Evolutionary conservation across 495 filamentous ascomycete species (phyloP).

Genomic region (Aspergillus olivimuriae): DNA sequence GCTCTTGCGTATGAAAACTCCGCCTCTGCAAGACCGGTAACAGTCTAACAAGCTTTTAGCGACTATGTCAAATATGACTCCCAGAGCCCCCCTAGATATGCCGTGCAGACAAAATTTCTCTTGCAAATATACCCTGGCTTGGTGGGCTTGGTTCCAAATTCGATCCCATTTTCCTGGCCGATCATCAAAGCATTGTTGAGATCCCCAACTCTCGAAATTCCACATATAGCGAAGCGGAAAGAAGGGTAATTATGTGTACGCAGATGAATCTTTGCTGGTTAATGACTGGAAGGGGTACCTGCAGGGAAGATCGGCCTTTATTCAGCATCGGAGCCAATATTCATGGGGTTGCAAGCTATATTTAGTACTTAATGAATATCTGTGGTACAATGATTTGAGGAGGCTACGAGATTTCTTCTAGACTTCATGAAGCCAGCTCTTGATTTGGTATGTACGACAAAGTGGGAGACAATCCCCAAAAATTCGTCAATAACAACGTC

Average conservation of each 20-base stretch:
- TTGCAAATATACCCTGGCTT: conserved; percentile 6
- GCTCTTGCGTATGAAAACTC: neutral
- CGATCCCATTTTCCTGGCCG: conserved; percentile 4
- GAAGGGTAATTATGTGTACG: neutral
- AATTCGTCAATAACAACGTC: no score
- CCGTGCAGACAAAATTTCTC: conserved; percentile 4
- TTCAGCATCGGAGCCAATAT: conserved; percentile 8
- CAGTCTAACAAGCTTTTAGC: neutral
- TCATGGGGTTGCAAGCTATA: conserved; percentile 8
- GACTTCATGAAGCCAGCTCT: no score
- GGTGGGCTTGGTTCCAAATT: conserved; percentile 1
- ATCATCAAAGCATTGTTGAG: conserved; percentile 2
- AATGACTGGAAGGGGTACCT: conserved; percentile 5
- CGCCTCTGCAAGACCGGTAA: neutral
- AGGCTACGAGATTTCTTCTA: conserved; percentile 1
- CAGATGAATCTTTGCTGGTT: conserved; percentile 6
- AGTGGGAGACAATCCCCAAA: no score
- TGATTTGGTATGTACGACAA: no score
- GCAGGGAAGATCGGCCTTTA: conserved; percentile 3
- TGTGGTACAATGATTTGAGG: conserved; percentile 10
- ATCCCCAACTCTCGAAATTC: neutral
- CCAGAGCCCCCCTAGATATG: neutral
- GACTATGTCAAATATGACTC: neutral
- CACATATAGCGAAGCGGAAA: neutral
- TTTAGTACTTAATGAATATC: conserved; percentile 9